Base-by-base conservation (phyloP, 257 asterid genomes). In the Solanum etuberosum region DNA sequence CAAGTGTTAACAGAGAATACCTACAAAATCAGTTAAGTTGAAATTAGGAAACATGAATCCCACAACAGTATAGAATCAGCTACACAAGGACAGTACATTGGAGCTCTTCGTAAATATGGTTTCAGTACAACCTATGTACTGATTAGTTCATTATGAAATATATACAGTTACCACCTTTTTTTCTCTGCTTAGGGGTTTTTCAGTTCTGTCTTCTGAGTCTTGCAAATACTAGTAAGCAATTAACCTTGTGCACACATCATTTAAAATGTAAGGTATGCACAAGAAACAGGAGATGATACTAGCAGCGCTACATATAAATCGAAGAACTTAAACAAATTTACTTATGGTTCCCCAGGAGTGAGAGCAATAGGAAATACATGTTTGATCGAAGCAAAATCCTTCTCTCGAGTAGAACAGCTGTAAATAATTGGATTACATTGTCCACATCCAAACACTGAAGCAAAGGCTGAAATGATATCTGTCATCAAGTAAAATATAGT, bases 401-500 rank as follows among this genome's bases (percentile, higher is more conserved):
- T 90, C 99, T 93, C 84, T 97, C 99, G 84, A 97, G 95, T 91
- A 97, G 89, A 87, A 97, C 99, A 59, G 99, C 95, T 27, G 98
- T 94, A 89, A 95, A 97, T 59, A 97, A 89, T 91, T 93, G 94
- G 94, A 97, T 93, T 89, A 97, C 92, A 89, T 97, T 97, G 91
- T 95, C 99, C 88, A 97, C 98, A 91, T 97, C 99, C 91, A 97
- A 91, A 90, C 99, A 95, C 93, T 97, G 99, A 89, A 95, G 93
- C 93, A 97, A 85, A 87, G 98, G 99, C 92, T 95, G 98, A 91
- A 97, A 95, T n/a, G 99, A 94, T 88, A 97, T 93, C 99, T 97
- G 98, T 72, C 88, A 92, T 70, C 88, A 63, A 92, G 80, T 77
- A 78, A 88, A 88, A 86, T 88, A 78, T 25, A 81, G 85, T 81